Evolutionary conservation across 306 rosid genomes (phyloP).

Genomic region (Betula pendula): DNA sequence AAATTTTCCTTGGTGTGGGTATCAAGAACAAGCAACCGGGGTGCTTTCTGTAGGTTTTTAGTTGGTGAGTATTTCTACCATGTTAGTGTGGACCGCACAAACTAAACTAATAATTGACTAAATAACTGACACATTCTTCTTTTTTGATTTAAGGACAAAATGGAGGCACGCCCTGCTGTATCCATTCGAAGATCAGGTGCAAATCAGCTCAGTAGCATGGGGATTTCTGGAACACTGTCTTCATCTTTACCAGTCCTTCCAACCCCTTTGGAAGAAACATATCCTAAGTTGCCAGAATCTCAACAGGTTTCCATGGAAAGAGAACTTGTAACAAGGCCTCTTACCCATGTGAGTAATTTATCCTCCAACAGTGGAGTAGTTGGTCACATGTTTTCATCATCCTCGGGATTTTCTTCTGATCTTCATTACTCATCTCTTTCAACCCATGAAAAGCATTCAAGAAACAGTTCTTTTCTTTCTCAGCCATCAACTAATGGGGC

Average conservation of each 20-base stretch:
- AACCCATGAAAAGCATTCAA: conserved; percentile 55
- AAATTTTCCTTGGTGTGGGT: conserved; percentile 40
- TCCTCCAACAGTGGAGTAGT: conserved; percentile 65
- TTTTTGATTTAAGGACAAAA: conserved; percentile 50
- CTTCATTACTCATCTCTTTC: conserved; percentile 81
- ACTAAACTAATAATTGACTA: conserved; percentile 23
- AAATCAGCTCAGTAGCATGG: conserved; percentile 61
- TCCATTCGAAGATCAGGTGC: conserved; percentile 64
- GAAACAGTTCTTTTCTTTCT: conserved; percentile 56
- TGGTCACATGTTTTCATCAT: conserved; percentile 86
- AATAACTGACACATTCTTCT: conserved; percentile 28
- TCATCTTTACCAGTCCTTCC: conserved; percentile 65
- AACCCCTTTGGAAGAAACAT: conserved; percentile 55
- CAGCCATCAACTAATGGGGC: conserved; percentile 48
- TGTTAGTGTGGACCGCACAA: conserved; percentile 10
- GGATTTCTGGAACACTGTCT: conserved; percentile 61
- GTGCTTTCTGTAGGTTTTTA: conserved; percentile 30
- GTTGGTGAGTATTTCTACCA: conserved; percentile 41
- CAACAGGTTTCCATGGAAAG: conserved; percentile 60
- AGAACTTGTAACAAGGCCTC: conserved; percentile 52
- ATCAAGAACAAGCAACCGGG: conserved; percentile 36
- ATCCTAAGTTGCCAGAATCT: conserved; percentile 68
- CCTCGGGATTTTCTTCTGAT: conserved; percentile 79
- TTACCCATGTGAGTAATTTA: conserved; percentile 52
- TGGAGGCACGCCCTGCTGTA: conserved; percentile 80